Evolutionary conservation across 768 basidiomycete genomes (phyloP).

Genomic region (Jaapia argillacea): DNA sequence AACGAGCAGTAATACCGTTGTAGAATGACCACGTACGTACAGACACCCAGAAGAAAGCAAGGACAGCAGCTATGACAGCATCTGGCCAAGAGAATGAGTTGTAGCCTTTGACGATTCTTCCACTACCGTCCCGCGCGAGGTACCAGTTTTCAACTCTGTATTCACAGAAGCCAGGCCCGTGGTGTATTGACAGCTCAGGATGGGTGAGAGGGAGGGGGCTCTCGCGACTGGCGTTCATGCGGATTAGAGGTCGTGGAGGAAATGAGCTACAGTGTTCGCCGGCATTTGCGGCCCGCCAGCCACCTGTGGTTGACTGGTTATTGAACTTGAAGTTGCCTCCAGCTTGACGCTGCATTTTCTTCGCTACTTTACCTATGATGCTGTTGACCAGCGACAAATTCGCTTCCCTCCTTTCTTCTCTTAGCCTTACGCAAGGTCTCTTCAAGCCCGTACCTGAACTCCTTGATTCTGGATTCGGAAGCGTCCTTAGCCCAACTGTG

Average conservation of each 20-base stretch:
- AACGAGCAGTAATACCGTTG: not conserved
- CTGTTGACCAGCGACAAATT: slow-evolving; percentile 16
- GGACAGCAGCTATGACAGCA: slow-evolving; percentile 19
- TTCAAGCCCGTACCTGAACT: slow-evolving; percentile 19
- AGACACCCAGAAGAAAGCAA: slow-evolving; percentile 24
- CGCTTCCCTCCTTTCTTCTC: slow-evolving; percentile 20
- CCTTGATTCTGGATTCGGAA: no score
- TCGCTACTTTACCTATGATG: no score
- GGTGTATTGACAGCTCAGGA: slow-evolving; percentile 43
- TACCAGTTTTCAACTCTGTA: slow-evolving; percentile 51
- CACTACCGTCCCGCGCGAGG: slow-evolving; percentile 30
- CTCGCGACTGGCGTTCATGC: slow-evolving; percentile 28
- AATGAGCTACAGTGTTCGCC: no score
- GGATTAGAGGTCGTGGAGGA: no score
- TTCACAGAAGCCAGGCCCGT: slow-evolving; percentile 40
- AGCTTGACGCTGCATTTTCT: no score
- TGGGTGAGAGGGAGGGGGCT: slow-evolving; percentile 26
- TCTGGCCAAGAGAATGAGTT: slow-evolving; percentile 27
- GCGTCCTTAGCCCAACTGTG: no score
- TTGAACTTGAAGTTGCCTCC: no score
- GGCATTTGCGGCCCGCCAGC: no score
- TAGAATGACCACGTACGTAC: slow-evolving; percentile 9
- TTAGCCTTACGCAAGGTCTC: slow-evolving; percentile 19
- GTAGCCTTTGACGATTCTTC: slow-evolving; percentile 20
- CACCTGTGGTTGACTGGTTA: no score